A percentile compares a stretch with the other conserved stretches of the same genome.
phyloP scores from a whole-genome alignment of 257 asterid species.

The Solanum pennellii region DNA sequence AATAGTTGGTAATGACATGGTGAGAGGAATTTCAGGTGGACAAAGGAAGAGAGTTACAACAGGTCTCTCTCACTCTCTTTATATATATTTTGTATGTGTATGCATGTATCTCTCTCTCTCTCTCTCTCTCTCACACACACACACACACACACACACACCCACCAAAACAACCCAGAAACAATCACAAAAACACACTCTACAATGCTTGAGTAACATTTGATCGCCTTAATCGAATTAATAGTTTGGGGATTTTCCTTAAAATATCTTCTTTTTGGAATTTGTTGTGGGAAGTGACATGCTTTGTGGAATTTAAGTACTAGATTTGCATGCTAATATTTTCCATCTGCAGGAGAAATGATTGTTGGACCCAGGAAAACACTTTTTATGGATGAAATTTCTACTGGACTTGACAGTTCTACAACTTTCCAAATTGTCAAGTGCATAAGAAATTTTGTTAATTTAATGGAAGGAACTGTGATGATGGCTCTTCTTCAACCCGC shows the following conservation, averaged over 20 bases:
- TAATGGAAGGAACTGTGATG: conserved; percentile 76
- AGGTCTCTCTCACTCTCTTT: conserved; percentile 13
- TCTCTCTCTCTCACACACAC: background rate
- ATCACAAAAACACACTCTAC: background rate
- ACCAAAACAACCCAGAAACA: background rate
- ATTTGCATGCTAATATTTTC: background rate
- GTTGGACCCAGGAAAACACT: conserved; percentile 88
- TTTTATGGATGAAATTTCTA: conserved; percentile 92
- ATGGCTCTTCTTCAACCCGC: conserved; percentile 96
- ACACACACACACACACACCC: background rate
- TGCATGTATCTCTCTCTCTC: background rate
- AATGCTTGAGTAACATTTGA: background rate
- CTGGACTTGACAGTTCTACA: conserved; percentile 89
- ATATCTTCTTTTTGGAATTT: background rate
- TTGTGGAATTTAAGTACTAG: background rate
- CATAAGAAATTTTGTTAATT: conserved; percentile 65
- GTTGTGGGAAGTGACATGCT: background rate
- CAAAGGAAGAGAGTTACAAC: conserved; percentile 84
- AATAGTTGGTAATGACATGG: conserved; percentile 75
- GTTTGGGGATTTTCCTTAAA: background rate
- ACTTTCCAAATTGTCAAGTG: conserved; percentile 84
- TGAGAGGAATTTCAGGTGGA: conserved; percentile 86
- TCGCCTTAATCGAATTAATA: background rate
- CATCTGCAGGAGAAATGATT: conserved; percentile 65
- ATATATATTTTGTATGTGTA: background rate